phyloP scores from a whole-genome alignment of 148 eudicot genomes.

The Agrostemma githago region DNA sequence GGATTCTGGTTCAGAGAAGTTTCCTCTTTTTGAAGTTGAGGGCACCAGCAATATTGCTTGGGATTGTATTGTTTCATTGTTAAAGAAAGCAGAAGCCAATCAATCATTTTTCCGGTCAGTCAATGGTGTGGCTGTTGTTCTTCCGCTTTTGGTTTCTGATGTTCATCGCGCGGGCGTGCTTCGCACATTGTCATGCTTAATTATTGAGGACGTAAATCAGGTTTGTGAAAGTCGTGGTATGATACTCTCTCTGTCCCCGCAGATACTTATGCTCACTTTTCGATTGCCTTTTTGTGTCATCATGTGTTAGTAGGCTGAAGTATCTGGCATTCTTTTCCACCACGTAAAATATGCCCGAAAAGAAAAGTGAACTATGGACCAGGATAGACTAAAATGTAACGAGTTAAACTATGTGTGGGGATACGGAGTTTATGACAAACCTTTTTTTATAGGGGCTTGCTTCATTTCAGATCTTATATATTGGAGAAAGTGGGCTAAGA shows the following conservation, averaged over 20 bases:
- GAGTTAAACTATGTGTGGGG: not conserved
- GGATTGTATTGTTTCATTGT: conserved; percentile 90
- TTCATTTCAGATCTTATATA: not conserved
- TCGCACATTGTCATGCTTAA: conserved; percentile 79
- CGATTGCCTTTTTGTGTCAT: not conserved
- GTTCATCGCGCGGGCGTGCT: conserved; percentile 92
- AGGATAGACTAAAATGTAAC: not conserved
- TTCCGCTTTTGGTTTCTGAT: conserved; percentile 84
- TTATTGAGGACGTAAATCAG: conserved; percentile 80
- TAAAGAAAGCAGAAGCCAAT: conserved; percentile 91
- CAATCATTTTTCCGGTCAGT: conserved; percentile 87
- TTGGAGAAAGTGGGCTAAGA: not conserved
- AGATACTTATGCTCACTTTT: not conserved
- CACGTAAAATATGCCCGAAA: not conserved
- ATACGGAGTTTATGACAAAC: not conserved
- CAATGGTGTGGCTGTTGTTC: conserved; percentile 72
- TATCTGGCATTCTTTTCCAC: not conserved
- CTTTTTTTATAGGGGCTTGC: not conserved
- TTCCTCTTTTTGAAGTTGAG: conserved; percentile 78
- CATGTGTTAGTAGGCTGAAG: not conserved
- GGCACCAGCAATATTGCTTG: conserved; percentile 72
- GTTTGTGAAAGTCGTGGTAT: conserved; percentile 33
- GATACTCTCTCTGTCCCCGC: not conserved
- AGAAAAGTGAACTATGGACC: not conserved
- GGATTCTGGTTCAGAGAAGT: conserved; percentile 86